phyloP scores from a whole-genome alignment of 1,139 yeast species.

The Debaryomyces subglobosus region DNA sequence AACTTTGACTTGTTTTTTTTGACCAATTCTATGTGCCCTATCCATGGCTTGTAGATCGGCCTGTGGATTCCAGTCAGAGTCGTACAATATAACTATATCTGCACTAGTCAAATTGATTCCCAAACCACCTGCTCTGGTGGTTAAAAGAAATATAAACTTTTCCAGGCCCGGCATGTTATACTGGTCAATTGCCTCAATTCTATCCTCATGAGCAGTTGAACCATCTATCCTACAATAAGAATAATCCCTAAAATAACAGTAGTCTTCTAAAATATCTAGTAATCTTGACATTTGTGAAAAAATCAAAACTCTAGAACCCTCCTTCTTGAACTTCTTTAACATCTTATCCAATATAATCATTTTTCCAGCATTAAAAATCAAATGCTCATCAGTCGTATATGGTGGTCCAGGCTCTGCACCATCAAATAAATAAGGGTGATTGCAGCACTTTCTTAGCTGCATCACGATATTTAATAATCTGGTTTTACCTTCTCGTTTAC shows the following conservation, averaged over 20 bases:
- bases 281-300: conserved; percentile 96
- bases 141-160: conserved; percentile 81
- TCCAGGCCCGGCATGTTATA: conserved; percentile 81
- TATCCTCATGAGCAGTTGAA: conserved; percentile 89
- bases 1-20: conserved; percentile 92
- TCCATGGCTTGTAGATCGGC: conserved; percentile 99
- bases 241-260: conserved; percentile 80
- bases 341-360: conserved; percentile 87
- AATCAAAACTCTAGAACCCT: conserved; percentile 88
- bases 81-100: conserved; percentile 85
- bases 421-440: conserved; percentile 94
- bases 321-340: conserved; percentile 66
- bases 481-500: conserved; percentile 88
- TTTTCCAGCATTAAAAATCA: conserved; percentile 85
- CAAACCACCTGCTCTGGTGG: conserved; percentile 98
- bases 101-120: conserved; percentile 95
- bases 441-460: conserved; percentile 96
- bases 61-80: conserved; percentile 99
- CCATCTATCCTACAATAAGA: conserved; percentile 95
- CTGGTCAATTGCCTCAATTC: conserved; percentile 90
- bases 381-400: conserved; percentile 92
- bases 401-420: conserved; percentile 99
- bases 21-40: conserved; percentile 97
- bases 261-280: conserved; percentile 90
- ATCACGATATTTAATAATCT: conserved; percentile 88